Base-by-base conservation (phyloP, 2,329 filamentous ascomycete species). In the Calonectria pseudoreteaudii region DNA sequence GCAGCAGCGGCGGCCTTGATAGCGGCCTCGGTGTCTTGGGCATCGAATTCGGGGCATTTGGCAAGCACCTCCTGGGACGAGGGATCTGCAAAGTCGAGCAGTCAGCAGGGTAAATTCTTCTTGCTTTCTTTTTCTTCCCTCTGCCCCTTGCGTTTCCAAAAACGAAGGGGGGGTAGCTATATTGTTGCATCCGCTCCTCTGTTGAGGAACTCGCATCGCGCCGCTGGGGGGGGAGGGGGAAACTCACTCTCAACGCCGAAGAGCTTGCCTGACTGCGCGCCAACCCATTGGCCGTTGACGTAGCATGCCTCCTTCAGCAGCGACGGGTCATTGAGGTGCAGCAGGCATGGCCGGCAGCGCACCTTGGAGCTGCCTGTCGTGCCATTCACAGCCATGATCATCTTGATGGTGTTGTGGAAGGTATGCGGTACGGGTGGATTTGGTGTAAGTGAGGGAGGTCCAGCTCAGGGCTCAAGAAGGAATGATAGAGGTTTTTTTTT, bases 201-300 rank as follows among this genome's bases (percentile, higher is more conserved):
- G 56, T 62, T 62, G 56, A 62, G 56, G n/a, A 41, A 11, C 56
- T 34, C 41, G 56, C 56, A 62, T 62, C 36, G 36, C 56, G 56
- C 56, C 56, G 56, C 52, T 18, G 58, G 52, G 41, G 70, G 36
- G 67, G 68, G 66, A 68, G 16, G 65, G 71, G 74, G 72, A 23
- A 20, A 75, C 81, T 72, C 85, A 92, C 91, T 91, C 77, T 89
- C 87, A 71, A 95, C 92, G 79, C 94, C 90, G 82, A 96, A 96
- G 56, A 91, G 94, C 87, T 94, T 90, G 75, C 93, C 92, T 1
- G 93, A 94, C 79, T 91, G 89, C 74, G 94, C 93, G 77, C 86
- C 87, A 71, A 95, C 90, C 92, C 94, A 96, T 88, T 94, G 88
- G 80, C 94, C 94, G 83, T 96, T 94, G 81, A 96, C 91, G 81